Evolutionary conservation across 139 green algal genomes (phyloP), one percentile per base, ranked within the genome.

Genomic region (Chlorella sp.): DNA sequence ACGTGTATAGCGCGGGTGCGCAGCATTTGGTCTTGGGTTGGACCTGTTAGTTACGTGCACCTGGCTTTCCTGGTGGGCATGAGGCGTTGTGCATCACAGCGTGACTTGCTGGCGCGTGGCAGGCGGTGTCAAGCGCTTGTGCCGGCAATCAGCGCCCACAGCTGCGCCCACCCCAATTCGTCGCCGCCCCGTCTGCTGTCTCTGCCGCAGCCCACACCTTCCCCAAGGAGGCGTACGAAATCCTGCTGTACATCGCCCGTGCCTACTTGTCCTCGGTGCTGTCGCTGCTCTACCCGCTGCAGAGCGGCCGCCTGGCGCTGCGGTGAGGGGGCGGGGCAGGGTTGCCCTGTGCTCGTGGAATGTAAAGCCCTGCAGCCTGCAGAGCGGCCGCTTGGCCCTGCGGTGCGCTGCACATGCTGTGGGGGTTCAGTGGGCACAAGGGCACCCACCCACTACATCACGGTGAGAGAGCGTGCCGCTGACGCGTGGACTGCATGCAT

Each of bases 231-330:
- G 58, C 73, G 8, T 87, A 80, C 32, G 84, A 73, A 6, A 60
- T 80, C 36, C 56, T 87, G 36, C 51, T 69, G 3, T 36, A 74
- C 84, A 81, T 84, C 62, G 44, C 60, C 30, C 84, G 84, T 8
- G 77, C 75, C 78, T 80, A 58, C 56, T 68, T 87, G 28, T 87
- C 84, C 77, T 78, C 75, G 38, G 1, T 84, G 30, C 72, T 75
- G n/a, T 38, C 75, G 34, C 78, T 87, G 56, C 46, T 84, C 26
- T 87, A 84, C 40, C 60, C 60, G 14, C 60, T 82, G 54, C 73
- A 87, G 62, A 51, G 32, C 30, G 79, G 79, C 44, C 44, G 79
- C 32, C 44, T 76, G 65, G 44, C 79, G 17, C 44, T 84, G 26
- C 73, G 77, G 77, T 74, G 77, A 20, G 46, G 1, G 74, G 19